Evolutionary conservation across 2,329 filamentous ascomycete genomes (phyloP).

Genomic region (Fonsecaea monophora): DNA sequence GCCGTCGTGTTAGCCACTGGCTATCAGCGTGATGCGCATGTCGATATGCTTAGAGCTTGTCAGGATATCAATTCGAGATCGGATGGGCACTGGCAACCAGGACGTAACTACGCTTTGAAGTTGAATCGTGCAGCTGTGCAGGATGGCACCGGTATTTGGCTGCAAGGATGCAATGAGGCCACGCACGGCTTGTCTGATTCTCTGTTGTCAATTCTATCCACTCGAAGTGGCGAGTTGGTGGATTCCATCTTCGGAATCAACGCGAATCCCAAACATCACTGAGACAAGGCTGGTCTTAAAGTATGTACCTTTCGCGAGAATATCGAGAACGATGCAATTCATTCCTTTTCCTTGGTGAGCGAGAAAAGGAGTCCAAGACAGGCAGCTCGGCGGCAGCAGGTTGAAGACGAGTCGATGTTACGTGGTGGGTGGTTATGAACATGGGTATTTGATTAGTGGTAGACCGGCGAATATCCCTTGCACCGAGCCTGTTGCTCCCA

Average conservation of each 20-base stretch:
- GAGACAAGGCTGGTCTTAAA: slow-evolving; percentile 6
- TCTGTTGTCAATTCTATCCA: slow-evolving; percentile 77
- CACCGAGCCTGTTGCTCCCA: background rate
- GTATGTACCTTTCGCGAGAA: background rate
- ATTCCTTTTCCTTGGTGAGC: background rate
- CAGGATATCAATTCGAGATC: slow-evolving; percentile 48
- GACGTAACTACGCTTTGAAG: slow-evolving; percentile 78
- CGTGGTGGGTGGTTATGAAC: background rate
- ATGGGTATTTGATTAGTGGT: slow-evolving; percentile 1
- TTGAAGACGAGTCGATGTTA: background rate
- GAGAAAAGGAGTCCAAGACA: background rate
- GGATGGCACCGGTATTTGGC: slow-evolving; percentile 79
- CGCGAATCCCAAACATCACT: slow-evolving; percentile 20
- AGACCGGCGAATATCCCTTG: background rate
- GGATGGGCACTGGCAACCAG: slow-evolving; percentile 67
- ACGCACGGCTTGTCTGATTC: slow-evolving; percentile 89
- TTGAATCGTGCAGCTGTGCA: slow-evolving; percentile 73
- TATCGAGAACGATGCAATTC: background rate
- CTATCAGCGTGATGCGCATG: slow-evolving; percentile 78
- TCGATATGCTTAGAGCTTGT: slow-evolving; percentile 69
- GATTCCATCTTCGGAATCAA: slow-evolving; percentile 69
- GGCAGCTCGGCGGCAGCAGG: background rate
- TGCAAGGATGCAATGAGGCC: slow-evolving; percentile 91
- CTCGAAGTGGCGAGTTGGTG: slow-evolving; percentile 78
- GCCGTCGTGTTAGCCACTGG: slow-evolving; percentile 86